Conservation (phyloP, 2,329 filamentous ascomycete genomes). For the Alternaria brassicae region DNA sequence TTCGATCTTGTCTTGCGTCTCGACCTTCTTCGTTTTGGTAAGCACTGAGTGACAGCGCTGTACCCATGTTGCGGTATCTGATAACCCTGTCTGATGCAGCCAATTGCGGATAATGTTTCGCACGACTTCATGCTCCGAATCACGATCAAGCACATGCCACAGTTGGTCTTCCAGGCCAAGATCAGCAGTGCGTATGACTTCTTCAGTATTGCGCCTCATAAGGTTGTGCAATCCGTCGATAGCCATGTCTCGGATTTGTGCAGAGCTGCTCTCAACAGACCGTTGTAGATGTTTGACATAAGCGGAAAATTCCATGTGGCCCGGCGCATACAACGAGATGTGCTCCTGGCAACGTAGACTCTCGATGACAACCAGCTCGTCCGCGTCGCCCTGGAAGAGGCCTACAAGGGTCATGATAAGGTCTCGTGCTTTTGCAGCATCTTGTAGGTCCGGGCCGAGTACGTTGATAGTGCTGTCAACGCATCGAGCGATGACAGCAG, state of each 20-base stretch:
- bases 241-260: slow-evolving; percentile 77
- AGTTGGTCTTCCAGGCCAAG: slow-evolving; percentile 86
- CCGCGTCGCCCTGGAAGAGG: slow-evolving; percentile 80
- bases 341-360: slow-evolving; percentile 88
- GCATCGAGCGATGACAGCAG: slow-evolving; percentile 82
- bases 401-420: slow-evolving; percentile 86
- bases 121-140: slow-evolving; percentile 79
- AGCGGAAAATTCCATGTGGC: slow-evolving; percentile 79
- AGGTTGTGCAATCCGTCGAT: slow-evolving; percentile 90
- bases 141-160: slow-evolving; percentile 85
- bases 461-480: slow-evolving; percentile 98
- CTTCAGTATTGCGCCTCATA: slow-evolving; percentile 89
- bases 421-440: slow-evolving; percentile 88
- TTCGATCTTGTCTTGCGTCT: slow-evolving; percentile 59
- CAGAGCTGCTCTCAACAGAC: slow-evolving; percentile 73
- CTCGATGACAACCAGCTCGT: slow-evolving; percentile 73
- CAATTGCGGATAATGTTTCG: slow-evolving; percentile 89
- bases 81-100: slow-evolving; percentile 86
- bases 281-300: slow-evolving; percentile 85
- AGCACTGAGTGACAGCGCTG: slow-evolving; percentile 86
- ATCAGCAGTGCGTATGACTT: slow-evolving; percentile 78
- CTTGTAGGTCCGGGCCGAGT: slow-evolving; percentile 91
- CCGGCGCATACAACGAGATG: slow-evolving; percentile 87
- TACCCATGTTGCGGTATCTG: slow-evolving; percentile 84
- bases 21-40: slow-evolving; percentile 81